Conservation (phyloP, 164 flowering plant species). For the Magnolia sinica region DNA sequence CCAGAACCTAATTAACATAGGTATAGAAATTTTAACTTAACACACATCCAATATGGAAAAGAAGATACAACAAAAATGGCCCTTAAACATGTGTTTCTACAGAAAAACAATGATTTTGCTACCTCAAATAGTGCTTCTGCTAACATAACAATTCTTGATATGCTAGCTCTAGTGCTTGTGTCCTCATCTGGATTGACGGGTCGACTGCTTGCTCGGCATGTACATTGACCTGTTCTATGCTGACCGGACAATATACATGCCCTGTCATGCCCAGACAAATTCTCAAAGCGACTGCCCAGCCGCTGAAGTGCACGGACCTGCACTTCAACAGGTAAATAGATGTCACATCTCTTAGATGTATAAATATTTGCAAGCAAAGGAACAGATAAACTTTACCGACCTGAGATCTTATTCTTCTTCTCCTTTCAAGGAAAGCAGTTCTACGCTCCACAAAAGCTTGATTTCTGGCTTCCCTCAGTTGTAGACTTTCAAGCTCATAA, state of each 20-base stretch:
- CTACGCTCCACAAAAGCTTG: constrained; percentile 68
- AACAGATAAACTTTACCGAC: constrained; percentile 33
- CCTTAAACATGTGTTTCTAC: neutral
- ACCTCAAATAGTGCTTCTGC: constrained; percentile 99
- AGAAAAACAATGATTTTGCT: constrained; percentile 7
- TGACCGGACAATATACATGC: constrained; percentile 87
- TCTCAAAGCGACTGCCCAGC: constrained; percentile 86
- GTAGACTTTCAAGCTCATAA: constrained; percentile 43
- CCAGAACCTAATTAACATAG: constrained; percentile 72
- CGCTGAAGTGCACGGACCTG: constrained; percentile 95
- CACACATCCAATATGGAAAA: constrained; percentile 2
- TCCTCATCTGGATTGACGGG: constrained; percentile 56
- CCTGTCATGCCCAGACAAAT: constrained; percentile 87
- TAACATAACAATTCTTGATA: constrained; percentile 92
- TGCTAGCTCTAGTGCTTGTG: constrained; percentile 79
- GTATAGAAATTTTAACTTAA: constrained; percentile 19
- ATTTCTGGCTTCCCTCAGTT: constrained; percentile 60
- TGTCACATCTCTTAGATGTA: neutral
- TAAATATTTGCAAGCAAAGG: constrained; percentile 1
- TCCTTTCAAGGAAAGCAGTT: constrained; percentile 76
- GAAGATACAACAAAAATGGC: neutral
- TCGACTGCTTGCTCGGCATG: constrained; percentile 49
- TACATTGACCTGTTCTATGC: constrained; percentile 74
- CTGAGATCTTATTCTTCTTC: constrained; percentile 96
- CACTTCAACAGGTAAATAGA: constrained; percentile 11